phyloP scores from a whole-genome alignment of 2,329 filamentous ascomycete species.

The Sarocladium kiliense region DNA sequence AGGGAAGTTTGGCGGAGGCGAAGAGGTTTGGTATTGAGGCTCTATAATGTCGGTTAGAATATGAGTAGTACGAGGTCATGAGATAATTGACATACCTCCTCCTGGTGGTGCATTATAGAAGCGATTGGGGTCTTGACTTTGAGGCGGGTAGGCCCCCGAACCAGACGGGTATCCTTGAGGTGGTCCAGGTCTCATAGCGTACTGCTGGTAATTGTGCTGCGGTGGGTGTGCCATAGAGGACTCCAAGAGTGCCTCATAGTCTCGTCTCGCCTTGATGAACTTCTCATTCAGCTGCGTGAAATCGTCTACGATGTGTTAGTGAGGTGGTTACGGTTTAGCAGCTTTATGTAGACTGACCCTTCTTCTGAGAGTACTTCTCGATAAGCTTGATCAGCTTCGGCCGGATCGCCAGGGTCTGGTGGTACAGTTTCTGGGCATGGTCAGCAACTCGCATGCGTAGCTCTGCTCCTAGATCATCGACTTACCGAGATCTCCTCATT shows the following conservation, averaged over 20 bases:
- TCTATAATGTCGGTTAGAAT: background rate
- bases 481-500: constrained; percentile 91
- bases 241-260: constrained; percentile 94
- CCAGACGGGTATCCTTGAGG: constrained; percentile 39
- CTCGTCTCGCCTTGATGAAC: constrained; percentile 95
- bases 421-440: constrained; percentile 63
- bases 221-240: constrained; percentile 95
- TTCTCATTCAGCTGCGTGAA: constrained; percentile 98
- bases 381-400: constrained; percentile 98
- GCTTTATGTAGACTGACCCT: constrained; percentile 68
- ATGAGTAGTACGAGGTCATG: background rate
- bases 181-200: constrained; percentile 48
- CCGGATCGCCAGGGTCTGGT: constrained; percentile 87
- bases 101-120: constrained; percentile 49
- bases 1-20: constrained; percentile 50
- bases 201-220: constrained; percentile 70
- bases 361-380: constrained; percentile 98
- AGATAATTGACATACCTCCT: background rate
- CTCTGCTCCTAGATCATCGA: no score
- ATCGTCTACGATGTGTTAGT: constrained; percentile 59
- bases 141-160: constrained; percentile 34
- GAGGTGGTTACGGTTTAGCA: background rate
- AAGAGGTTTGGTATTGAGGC: constrained; percentile 41
- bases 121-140: constrained; percentile 55
- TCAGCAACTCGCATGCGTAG: no score